Evolutionary conservation across 345 rosid genomes (phyloP), one percentile per base, ranked within the genome.

Genomic region (Atalantia buxifolia): DNA sequence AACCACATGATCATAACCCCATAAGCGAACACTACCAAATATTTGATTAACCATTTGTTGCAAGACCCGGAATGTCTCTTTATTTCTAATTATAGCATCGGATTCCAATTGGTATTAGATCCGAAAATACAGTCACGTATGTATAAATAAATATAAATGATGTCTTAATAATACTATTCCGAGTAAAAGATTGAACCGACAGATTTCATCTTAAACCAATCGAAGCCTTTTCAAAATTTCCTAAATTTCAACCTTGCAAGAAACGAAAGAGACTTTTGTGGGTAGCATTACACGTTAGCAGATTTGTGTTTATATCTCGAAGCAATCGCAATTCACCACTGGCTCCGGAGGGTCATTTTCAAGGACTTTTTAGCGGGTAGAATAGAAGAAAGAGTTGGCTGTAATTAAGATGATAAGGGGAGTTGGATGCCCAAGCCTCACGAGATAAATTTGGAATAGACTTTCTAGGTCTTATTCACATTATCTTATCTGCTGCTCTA

Each of bases 191-290:
- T 42, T 66, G 40, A 21, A 69, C n/a, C 13, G 28, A 68, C 61
- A 69, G 28, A 80, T 72, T 63, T 77, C 71, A 69, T 50, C 25
- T 36, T 45, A 24, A 75, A 48, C 82, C 82, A 74, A 79, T 71
- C 57, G 72, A 0, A 19, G 50, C 9, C 4, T 59, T 79, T 66
- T 67, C 28, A 33, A 65, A 38, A 68, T 72, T 67, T 66, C 48
- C 60, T 27, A 81, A 75, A n/a, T 53, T 74, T 76, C 76, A 66
- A 82, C 45, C 90, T 83, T 83, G 82, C 76, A 69, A 77, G 78
- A 75, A 81, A 88, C 62, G 88, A 86, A 83, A 91, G 62, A 21
- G 90, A 89, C 89, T 79, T 88, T 30, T 82, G 89, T 72, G 91
- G 90, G 69, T 63, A 59, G 74, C 78, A 80, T 83, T 76, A 28